phyloP scores from a whole-genome alignment of 768 basidiomycete genomes.

The Calvatia gigantea region DNA sequence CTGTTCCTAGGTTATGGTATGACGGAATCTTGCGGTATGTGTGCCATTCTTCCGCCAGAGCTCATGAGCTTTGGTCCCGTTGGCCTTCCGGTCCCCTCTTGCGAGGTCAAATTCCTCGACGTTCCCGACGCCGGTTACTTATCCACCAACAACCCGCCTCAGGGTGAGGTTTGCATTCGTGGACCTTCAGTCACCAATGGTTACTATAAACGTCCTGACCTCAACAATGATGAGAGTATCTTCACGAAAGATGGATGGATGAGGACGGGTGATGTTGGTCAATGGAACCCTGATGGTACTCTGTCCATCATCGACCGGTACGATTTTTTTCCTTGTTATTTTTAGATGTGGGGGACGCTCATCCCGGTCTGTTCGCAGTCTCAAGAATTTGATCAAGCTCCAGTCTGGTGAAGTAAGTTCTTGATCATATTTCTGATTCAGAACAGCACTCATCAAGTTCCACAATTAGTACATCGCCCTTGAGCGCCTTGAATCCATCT shows the following conservation, averaged over 20 bases:
- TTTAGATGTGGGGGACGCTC: not conserved
- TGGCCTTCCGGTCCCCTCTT: slow-evolving; percentile 84
- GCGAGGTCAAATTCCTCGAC: slow-evolving; percentile 85
- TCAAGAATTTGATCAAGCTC: slow-evolving; percentile 92
- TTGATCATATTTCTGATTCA: not conserved
- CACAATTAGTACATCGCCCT: slow-evolving; percentile 76
- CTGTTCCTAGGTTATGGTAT: slow-evolving; percentile 75
- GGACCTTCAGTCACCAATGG: slow-evolving; percentile 83
- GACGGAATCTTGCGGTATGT: slow-evolving; percentile 96
- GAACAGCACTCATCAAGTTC: slow-evolving; percentile 2
- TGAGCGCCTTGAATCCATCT: slow-evolving; percentile 83
- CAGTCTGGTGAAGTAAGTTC: slow-evolving; percentile 64
- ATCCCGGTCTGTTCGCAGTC: slow-evolving; percentile 33
- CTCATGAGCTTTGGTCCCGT: slow-evolving; percentile 70
- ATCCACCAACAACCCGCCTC: slow-evolving; percentile 65
- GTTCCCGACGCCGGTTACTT: slow-evolving; percentile 84
- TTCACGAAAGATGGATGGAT: slow-evolving; percentile 93
- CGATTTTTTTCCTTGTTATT: slow-evolving; percentile 16
- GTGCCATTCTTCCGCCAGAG: slow-evolving; percentile 82
- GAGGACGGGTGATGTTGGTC: slow-evolving; percentile 91
- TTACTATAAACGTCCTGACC: slow-evolving; percentile 90
- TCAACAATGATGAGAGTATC: slow-evolving; percentile 78
- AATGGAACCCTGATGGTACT: slow-evolving; percentile 93
- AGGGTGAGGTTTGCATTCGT: slow-evolving; percentile 87
- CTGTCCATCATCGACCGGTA: slow-evolving; percentile 86